phyloP scores from a whole-genome alignment of 495 filamentous ascomycete genomes.

The Talaromyces thailandensis region DNA sequence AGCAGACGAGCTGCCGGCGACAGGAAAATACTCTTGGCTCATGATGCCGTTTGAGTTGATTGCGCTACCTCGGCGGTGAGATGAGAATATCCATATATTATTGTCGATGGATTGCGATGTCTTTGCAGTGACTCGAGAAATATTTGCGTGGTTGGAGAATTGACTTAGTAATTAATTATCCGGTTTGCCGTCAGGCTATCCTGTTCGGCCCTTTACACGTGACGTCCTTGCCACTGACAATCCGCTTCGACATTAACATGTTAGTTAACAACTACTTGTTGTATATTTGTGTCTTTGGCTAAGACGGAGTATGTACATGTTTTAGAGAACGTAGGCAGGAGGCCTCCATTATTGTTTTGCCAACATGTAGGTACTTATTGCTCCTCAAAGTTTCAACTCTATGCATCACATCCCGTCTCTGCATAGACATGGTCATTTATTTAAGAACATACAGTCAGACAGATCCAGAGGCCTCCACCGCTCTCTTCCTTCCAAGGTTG shows the following conservation, averaged over 20 bases:
- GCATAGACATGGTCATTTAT: too few relatives aligned
- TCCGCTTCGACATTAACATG: background rate
- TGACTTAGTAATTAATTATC: background rate
- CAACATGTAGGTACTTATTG: too few relatives aligned
- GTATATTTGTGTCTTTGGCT: too few relatives aligned
- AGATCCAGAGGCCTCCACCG: too few relatives aligned
- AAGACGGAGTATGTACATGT: too few relatives aligned
- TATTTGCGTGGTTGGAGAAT: background rate
- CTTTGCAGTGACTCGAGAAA: background rate
- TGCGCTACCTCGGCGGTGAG: background rate
- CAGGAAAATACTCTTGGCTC: conserved; percentile 63
- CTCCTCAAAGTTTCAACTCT: too few relatives aligned
- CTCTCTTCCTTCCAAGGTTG: too few relatives aligned
- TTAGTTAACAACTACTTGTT: too few relatives aligned
- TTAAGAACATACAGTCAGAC: too few relatives aligned
- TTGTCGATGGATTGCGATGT: background rate
- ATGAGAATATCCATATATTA: background rate
- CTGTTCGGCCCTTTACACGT: background rate
- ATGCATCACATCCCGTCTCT: too few relatives aligned
- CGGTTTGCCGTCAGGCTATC: background rate
- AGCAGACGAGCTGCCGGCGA: conserved; percentile 31
- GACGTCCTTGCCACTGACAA: background rate
- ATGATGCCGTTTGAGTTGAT: conserved; percentile 28
- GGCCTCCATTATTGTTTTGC: too few relatives aligned
- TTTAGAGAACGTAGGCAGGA: too few relatives aligned